Percentiles rank a stretch among this genome's conserved stretches.
Conservation (phyloP, 2,329 filamentous ascomycete species). For the Trichoderma gracile region DNA sequence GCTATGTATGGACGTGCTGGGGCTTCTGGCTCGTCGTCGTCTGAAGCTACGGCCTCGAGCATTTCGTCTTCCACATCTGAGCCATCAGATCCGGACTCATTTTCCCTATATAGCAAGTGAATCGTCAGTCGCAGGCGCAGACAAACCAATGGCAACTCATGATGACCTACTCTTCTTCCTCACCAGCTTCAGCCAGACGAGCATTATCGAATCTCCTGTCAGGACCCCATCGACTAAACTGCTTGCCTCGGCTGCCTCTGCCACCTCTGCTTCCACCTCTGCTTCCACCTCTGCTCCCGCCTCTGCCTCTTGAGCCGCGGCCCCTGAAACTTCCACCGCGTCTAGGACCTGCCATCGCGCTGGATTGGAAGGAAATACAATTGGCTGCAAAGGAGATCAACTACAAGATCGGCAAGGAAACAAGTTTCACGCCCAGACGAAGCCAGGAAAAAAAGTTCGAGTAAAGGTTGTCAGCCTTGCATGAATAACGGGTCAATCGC, state of each 20-base stretch:
- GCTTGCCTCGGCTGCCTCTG: slow-evolving; percentile 8
- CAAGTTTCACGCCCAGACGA: neutral
- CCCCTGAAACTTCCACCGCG: slow-evolving; percentile 40
- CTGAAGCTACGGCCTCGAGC: slow-evolving; percentile 43
- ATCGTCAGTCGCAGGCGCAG: slow-evolving; percentile 3
- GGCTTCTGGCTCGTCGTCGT: slow-evolving; percentile 48
- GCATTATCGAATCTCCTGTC: slow-evolving; percentile 41
- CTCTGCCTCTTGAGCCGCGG: slow-evolving; percentile 36
- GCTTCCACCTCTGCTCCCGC: slow-evolving; percentile 36
- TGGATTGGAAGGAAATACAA: neutral
- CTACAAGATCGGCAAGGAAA: neutral
- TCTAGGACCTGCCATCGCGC: slow-evolving; percentile 41
- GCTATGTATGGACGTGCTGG: slow-evolving; percentile 55
- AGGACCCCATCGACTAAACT: slow-evolving; percentile 41
- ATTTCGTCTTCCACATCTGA: slow-evolving; percentile 42
- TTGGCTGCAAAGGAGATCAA: slow-evolving; percentile 25
- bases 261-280: slow-evolving; percentile 35
- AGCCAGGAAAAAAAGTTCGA: slow-evolving; percentile 37
- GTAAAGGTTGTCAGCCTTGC: slow-evolving; percentile 41
- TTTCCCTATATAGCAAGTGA: slow-evolving; percentile 20
- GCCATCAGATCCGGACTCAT: slow-evolving; percentile 28
- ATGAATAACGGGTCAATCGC: slow-evolving; percentile 29
- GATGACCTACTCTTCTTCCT: slow-evolving; percentile 8
- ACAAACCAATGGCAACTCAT: neutral
- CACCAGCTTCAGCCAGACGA: slow-evolving; percentile 40